phyloP scores from a whole-genome alignment of 129 eudicot genomes.

The Artemisia tridentata region DNA sequence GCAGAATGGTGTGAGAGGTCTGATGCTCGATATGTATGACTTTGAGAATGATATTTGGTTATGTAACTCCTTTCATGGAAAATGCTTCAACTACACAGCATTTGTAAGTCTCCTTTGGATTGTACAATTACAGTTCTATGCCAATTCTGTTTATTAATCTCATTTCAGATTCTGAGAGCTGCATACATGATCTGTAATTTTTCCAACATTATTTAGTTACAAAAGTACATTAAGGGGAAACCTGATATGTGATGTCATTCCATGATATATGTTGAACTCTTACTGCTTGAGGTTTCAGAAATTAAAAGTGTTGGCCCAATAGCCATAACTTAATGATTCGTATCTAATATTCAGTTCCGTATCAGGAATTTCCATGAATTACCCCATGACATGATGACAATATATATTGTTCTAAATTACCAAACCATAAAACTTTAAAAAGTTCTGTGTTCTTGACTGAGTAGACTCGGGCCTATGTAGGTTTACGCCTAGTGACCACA shows the following conservation, averaged over 20 bases:
- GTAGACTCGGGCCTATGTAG: background rate
- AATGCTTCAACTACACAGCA: slow-evolving; percentile 68
- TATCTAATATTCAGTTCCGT: too few relatives aligned
- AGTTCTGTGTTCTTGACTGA: background rate
- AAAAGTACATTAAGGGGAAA: too few relatives aligned
- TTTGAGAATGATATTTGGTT: slow-evolving; percentile 69
- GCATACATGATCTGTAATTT: background rate
- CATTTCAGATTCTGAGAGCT: slow-evolving; percentile 6
- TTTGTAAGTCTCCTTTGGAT: slow-evolving; percentile 52
- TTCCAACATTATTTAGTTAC: background rate
- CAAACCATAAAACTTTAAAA: background rate
- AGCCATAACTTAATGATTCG: too few relatives aligned
- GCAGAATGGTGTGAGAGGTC: slow-evolving; percentile 82
- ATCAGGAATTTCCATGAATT: too few relatives aligned
- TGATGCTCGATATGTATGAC: slow-evolving; percentile 92
- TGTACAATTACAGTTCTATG: background rate
- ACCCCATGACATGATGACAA: too few relatives aligned
- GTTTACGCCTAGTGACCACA: background rate
- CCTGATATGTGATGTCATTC: too few relatives aligned
- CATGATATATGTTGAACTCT: too few relatives aligned
- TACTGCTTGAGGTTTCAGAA: too few relatives aligned
- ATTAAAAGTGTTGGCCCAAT: too few relatives aligned
- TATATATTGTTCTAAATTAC: background rate
- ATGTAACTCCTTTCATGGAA: slow-evolving; percentile 69
- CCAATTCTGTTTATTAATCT: slow-evolving; percentile 11